phyloP scores from a whole-genome alignment of 805 yeast species.

The Hyphopichia homilentoma region DNA sequence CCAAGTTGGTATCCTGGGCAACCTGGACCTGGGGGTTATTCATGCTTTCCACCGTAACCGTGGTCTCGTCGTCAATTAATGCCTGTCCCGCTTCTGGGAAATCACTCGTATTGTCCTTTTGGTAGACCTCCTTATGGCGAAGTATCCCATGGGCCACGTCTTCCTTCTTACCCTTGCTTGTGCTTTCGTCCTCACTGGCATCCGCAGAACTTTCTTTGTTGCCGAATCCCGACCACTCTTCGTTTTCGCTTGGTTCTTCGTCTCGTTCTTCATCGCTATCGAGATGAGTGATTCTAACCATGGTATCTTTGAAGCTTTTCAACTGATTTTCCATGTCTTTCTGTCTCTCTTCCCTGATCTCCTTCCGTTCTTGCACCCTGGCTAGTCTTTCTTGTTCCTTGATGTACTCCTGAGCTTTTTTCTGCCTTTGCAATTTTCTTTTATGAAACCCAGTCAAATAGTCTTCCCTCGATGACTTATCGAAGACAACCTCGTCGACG shows the following conservation, averaged over 20 bases:
- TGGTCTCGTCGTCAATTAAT: constrained; percentile 44
- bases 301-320: constrained; percentile 50
- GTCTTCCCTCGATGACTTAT: constrained; percentile 73
- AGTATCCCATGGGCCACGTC: constrained; percentile 34
- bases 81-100: constrained; percentile 21
- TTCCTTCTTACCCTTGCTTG: constrained; percentile 9
- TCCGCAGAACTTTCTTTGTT: constrained; percentile 12
- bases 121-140: constrained; percentile 41
- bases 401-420: constrained; percentile 72
- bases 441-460: constrained; percentile 94
- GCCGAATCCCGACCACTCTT: constrained; percentile 42
- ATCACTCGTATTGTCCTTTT: constrained; percentile 20
- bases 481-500: constrained; percentile 82
- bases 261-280: constrained; percentile 18
- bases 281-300: constrained; percentile 21
- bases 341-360: constrained; percentile 66
- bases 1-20: constrained; percentile 31
- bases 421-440: constrained; percentile 83
- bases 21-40: constrained; percentile 40
- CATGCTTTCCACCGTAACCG: constrained; percentile 37
- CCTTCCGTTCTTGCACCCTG: constrained; percentile 71
- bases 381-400: constrained; percentile 75
- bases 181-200: constrained; percentile 10
- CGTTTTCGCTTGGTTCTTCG: constrained; percentile 10
- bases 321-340: constrained; percentile 62